A percentile compares a stretch with the other conserved stretches of the same genome.
Conservation (phyloP, 2,329 filamentous ascomycete species). For the Didymella pomorum region DNA sequence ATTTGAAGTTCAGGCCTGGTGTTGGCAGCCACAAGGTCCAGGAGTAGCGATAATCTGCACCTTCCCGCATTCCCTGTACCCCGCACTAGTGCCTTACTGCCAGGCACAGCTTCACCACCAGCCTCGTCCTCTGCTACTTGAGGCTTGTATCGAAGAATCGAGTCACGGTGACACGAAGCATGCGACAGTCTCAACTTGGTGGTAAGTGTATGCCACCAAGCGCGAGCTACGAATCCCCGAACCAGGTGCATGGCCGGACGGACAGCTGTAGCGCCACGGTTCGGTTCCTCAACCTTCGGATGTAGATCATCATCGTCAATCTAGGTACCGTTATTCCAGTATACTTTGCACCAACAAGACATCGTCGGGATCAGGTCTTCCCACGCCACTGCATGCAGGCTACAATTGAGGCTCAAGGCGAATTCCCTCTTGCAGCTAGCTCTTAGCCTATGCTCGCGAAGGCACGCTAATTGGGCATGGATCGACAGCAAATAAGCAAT, state of each 20-base stretch:
- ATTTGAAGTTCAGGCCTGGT: constrained; percentile 6
- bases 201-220: not conserved
- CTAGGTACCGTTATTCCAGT: not conserved
- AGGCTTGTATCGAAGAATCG: not conserved
- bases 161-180: not conserved
- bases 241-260: not conserved
- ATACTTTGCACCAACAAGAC: constrained; percentile 3
- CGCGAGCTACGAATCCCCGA: not conserved
- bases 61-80: constrained; percentile 1
- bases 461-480: not conserved
- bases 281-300: constrained; percentile 8
- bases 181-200: not conserved
- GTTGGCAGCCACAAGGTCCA: constrained; percentile 10
- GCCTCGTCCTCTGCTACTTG: not conserved
- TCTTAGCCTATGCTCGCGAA: not conserved
- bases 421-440: constrained; percentile 4
- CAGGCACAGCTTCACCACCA: constrained; percentile 5
- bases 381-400: constrained; percentile 17
- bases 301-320: constrained; percentile 13
- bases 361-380: not conserved
- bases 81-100: constrained; percentile 2
- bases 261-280: constrained; percentile 12
- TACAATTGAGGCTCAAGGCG: constrained; percentile 9
- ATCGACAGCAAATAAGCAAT: constrained; percentile 11
- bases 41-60: constrained; percentile 6